Base-by-base conservation (phyloP, 192 early-diverging fungal species). In the Chytriomyces hyalinus region DNA sequence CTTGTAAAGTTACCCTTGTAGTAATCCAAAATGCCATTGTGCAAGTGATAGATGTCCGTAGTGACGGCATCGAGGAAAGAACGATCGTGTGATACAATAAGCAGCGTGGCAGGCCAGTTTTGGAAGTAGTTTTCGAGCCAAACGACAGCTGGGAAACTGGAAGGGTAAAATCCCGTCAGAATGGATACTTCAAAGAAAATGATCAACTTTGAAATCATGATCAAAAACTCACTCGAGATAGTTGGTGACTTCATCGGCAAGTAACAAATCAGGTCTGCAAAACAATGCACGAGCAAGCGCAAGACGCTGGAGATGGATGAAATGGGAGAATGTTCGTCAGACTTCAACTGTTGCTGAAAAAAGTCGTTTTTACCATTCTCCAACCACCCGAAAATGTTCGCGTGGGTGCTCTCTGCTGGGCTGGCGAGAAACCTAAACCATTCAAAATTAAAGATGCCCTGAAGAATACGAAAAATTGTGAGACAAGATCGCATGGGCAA, bases 11-110 rank as follows among this genome's bases (percentile, higher is more conserved):
- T 97, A 61, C 98, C 98, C 68, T 91, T 92, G 88, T 99, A 99
- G 77, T 93, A 93, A 80, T 98, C 96, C 51, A 99, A 84, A 70
- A 91, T 85, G 66, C 94, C 92, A n/a, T 94, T 93, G 80, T 98
- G 96, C 83, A 97, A 92, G 82, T 97, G 94, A 49, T 97, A 82
- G 84, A 99, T 97, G 83, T 99, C 98, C 0, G 98, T 99, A 0
- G 98, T 93, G 6, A 97, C 94, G 66, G 94, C 93, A 76, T 99
- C 98, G 79, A 99, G 85, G 87, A 99, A 99, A 79, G 91, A 91
- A 82, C 97, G 84, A 85, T 99, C 98, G 94, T 99, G 98, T 64
- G 96, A 97, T 46, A 99, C 98, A 22, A 98, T 93, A 61, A 98
- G 87, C 59, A 99, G 80, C 2, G 97, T 97, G 63, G 94, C 95